A percentile compares a stretch with the other conserved stretches of the same genome.
phyloP scores from a whole-genome alignment of 1,284 basidiomycete species.

The Ceratobasidium sp. region DNA sequence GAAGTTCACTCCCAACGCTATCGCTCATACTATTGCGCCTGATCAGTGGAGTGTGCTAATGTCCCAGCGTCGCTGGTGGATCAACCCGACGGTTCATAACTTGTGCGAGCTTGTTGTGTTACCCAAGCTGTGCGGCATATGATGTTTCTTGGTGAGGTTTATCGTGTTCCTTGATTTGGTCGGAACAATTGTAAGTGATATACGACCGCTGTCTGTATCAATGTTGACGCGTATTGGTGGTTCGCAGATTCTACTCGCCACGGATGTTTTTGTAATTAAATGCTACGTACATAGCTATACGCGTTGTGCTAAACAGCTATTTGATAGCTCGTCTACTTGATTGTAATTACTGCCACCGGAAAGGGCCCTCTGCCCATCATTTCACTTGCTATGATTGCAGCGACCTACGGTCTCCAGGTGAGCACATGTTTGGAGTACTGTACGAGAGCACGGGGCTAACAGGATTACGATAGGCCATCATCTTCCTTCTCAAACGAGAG shows the following conservation, averaged over 20 bases:
- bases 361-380: too few species aligned
- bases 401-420: too few species aligned
- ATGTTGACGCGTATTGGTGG: too few species aligned
- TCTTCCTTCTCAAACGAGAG: too few species aligned
- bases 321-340: too few species aligned
- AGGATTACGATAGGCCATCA: conserved; percentile 66
- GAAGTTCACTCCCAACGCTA: conserved; percentile 89
- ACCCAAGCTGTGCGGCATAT: conserved; percentile 94
- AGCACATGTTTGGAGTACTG: background rate
- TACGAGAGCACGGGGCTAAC: background rate
- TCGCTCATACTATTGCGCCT: conserved; percentile 92
- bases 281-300: conserved; percentile 44
- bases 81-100: too few species aligned
- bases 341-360: too few species aligned
- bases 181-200: conserved; percentile 82
- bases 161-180: conserved; percentile 95
- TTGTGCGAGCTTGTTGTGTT: conserved; percentile 90
- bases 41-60: too few species aligned
- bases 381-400: too few species aligned
- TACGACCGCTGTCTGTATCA: too few species aligned
- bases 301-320: too few species aligned
- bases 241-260: conserved; percentile 87
- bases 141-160: conserved; percentile 98
- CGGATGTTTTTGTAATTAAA: conserved; percentile 85
- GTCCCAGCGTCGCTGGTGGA: too few species aligned